A percentile compares a stretch with the other conserved stretches of the same genome.
Evolutionary conservation across 257 asterid genomes (phyloP).

Genomic region (Asclepias syriaca): DNA sequence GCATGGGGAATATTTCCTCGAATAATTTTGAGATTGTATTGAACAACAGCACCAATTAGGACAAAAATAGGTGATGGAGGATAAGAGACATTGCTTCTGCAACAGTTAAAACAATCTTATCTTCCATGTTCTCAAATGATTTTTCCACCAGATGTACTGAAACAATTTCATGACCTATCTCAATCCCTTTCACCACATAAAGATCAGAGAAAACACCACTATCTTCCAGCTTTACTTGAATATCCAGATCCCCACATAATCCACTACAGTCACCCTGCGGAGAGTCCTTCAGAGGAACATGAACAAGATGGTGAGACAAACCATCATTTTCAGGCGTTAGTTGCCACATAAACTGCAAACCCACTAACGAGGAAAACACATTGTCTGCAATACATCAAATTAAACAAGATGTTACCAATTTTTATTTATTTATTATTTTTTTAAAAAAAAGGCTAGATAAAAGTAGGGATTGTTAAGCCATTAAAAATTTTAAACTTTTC

Average conservation of each 20-base stretch:
- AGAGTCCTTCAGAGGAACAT: constrained; percentile 83
- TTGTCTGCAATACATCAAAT: constrained; percentile 54
- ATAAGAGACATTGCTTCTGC: constrained; percentile 94
- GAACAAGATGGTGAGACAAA: constrained; percentile 63
- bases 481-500: neutral
- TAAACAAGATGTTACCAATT: constrained; percentile 7
- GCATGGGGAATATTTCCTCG: constrained; percentile 58
- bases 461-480: neutral
- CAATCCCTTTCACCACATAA: constrained; percentile 75
- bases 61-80: constrained; percentile 89
- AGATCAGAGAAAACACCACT: constrained; percentile 81
- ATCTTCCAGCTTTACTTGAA: constrained; percentile 79
- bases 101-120: constrained; percentile 71
- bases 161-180: constrained; percentile 84
- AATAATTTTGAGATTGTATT: constrained; percentile 65
- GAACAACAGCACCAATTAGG: constrained; percentile 69
- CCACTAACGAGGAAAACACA: constrained; percentile 87
- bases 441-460: neutral
- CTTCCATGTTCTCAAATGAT: constrained; percentile 46
- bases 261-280: constrained; percentile 92
- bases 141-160: constrained; percentile 74
- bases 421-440: neutral
- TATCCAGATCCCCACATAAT: constrained; percentile 79
- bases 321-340: constrained; percentile 62
- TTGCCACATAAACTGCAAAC: constrained; percentile 76